These are phyloP conservation scores for Lignosus rhinocerotis DNA, from an alignment of 1,284 basidiomycete genomes.

Conservation along the genomic window DNA sequence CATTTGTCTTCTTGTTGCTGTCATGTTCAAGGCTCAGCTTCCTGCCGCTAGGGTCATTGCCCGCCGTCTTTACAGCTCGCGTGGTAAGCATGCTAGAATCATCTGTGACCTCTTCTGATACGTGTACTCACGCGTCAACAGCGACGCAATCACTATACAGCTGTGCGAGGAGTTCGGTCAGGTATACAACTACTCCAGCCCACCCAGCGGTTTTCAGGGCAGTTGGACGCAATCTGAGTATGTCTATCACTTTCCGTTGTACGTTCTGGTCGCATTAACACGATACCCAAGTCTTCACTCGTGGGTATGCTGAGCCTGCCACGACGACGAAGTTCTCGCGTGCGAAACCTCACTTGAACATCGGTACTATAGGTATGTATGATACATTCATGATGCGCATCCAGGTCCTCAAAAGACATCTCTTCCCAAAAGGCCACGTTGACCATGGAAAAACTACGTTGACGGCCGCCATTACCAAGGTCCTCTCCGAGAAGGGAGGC, in stretches of 20 bases:
- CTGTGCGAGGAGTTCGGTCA: slow-evolving; percentile 31
- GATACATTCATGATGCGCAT: background rate
- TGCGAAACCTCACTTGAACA: slow-evolving; percentile 95
- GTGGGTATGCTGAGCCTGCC: slow-evolving; percentile 75
- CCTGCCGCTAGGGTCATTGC: slow-evolving; percentile 53
- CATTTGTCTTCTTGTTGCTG: slow-evolving; percentile 21
- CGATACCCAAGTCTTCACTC: slow-evolving; percentile 36
- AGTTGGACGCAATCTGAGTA: slow-evolving; percentile 27
- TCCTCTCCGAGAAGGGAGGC: slow-evolving; percentile 78
- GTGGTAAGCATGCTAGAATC: slow-evolving; percentile 41
- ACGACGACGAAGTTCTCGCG: slow-evolving; percentile 70
- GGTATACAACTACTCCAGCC: slow-evolving; percentile 26
- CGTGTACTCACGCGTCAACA: slow-evolving; percentile 20
- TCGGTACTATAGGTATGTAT: slow-evolving; percentile 84
- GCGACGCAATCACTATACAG: slow-evolving; percentile 33
- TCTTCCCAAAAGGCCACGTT: slow-evolving; percentile 68
- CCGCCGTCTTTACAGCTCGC: slow-evolving; percentile 48
- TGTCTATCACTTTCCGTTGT: slow-evolving; percentile 18
- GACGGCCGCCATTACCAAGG: slow-evolving; percentile 98
- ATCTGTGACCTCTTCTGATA: background rate
- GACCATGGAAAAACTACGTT: slow-evolving; percentile 97
- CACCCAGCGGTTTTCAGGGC: slow-evolving; percentile 22
- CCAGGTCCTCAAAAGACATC: slow-evolving; percentile 2
- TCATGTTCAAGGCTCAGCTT: slow-evolving; percentile 45
- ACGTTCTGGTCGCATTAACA: background rate